These are phyloP conservation scores for Nitzschia sp. DNA, from an alignment of 108 stramenopile species.

Conservation along the genomic window DNA sequence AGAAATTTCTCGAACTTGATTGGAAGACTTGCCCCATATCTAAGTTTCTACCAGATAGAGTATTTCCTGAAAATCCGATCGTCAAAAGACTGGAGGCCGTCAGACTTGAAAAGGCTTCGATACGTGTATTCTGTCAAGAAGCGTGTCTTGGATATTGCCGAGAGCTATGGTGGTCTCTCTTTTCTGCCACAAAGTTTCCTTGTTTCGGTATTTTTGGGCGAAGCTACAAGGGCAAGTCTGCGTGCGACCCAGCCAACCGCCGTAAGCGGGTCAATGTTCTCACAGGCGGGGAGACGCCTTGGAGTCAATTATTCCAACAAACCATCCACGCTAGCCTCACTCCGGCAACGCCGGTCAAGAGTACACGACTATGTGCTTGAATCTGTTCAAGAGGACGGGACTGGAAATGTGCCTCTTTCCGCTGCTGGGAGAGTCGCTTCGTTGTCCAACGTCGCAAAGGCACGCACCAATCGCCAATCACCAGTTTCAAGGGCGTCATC, in stretches of 20 bases:
- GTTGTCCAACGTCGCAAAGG: constrained; percentile 22
- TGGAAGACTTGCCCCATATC: constrained; percentile 70
- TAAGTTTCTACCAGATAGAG: constrained; percentile 79
- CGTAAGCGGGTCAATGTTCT: not conserved
- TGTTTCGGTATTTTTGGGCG: constrained; percentile 86
- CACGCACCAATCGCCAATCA: not conserved
- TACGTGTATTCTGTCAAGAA: constrained; percentile 88
- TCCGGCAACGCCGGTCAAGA: constrained; percentile 31
- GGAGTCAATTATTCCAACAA: constrained; percentile 33
- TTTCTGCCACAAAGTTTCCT: constrained; percentile 91
- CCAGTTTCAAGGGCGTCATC: not conserved
- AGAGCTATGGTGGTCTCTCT: constrained; percentile 85
- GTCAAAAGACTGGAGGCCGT: constrained; percentile 78
- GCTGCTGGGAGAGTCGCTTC: constrained; percentile 79
- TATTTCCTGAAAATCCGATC: constrained; percentile 67
- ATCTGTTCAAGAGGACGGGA: constrained; percentile 24
- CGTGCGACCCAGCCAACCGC: constrained; percentile 34
- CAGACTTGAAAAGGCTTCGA: constrained; percentile 77
- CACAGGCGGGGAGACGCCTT: not conserved
- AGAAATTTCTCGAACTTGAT: constrained; percentile 67
- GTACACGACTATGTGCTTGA: constrained; percentile 22
- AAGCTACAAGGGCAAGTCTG: constrained; percentile 80
- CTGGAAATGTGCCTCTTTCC: constrained; percentile 49
- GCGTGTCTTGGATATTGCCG: constrained; percentile 86
- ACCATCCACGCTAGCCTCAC: constrained; percentile 37